Conservation (phyloP, 2,329 filamentous ascomycete genomes). For the Aspergillus novoparasiticus region DNA sequence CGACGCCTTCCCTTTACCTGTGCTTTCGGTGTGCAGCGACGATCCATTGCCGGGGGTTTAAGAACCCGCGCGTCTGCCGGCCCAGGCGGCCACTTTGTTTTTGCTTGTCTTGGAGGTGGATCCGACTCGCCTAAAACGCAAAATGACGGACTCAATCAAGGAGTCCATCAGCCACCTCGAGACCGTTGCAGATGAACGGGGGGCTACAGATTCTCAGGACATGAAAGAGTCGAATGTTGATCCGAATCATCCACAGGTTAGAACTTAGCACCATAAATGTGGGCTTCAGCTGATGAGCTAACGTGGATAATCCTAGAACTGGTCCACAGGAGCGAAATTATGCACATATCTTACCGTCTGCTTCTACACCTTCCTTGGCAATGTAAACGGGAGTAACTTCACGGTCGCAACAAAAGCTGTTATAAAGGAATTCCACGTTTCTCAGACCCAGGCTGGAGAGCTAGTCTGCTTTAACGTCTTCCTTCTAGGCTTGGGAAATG, state of each 20-base stretch:
- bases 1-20: neutral
- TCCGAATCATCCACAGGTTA: slow-evolving; percentile 25
- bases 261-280: neutral
- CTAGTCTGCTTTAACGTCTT: slow-evolving; percentile 31
- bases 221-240: slow-evolving; percentile 4
- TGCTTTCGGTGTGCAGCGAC: neutral
- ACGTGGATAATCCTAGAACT: slow-evolving; percentile 20
- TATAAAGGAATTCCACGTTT: slow-evolving; percentile 30
- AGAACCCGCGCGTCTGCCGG: neutral
- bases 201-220: neutral
- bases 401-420: slow-evolving; percentile 39
- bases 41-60: neutral
- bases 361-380: slow-evolving; percentile 44
- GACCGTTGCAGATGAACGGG: slow-evolving; percentile 7
- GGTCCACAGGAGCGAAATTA: slow-evolving; percentile 21
- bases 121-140: neutral
- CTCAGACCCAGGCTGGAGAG: slow-evolving; percentile 26
- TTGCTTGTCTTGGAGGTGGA: neutral
- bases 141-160: neutral
- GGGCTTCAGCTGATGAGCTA: neutral
- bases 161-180: slow-evolving; percentile 7
- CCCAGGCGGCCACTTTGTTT: neutral
- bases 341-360: slow-evolving; percentile 40
- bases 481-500: slow-evolving; percentile 27
- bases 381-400: slow-evolving; percentile 43